Conservation (phyloP, 2,329 filamentous ascomycete species). For the Claviceps sp. region DNA sequence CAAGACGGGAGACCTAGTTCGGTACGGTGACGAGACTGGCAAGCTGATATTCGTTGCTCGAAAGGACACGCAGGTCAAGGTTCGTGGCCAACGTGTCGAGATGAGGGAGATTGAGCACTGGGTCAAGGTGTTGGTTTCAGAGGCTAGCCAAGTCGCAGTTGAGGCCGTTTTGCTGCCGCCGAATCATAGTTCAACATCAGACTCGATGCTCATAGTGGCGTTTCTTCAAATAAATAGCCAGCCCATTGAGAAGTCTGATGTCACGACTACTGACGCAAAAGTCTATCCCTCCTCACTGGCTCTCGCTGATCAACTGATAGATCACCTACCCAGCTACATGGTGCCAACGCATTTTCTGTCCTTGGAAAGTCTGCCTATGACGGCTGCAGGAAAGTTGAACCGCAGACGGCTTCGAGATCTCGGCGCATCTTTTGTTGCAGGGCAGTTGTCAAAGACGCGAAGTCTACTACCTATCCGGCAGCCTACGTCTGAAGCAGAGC, state of each 20-base stretch:
- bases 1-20: slow-evolving; percentile 12
- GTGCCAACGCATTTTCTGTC: slow-evolving; percentile 8
- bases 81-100: slow-evolving; percentile 15
- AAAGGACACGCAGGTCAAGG: slow-evolving; percentile 13
- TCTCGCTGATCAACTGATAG: neutral
- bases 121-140: neutral
- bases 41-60: slow-evolving; percentile 13
- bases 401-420: slow-evolving; percentile 5
- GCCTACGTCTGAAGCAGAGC: neutral
- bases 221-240: neutral
- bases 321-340: slow-evolving; percentile 8
- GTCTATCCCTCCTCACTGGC: neutral
- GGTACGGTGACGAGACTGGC: slow-evolving; percentile 8
- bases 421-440: neutral
- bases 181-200: no score
- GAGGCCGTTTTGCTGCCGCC: neutral
- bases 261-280: neutral
- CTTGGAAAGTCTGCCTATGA: slow-evolving; percentile 5
- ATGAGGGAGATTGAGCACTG: slow-evolving; percentile 9
- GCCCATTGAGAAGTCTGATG: neutral
- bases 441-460: neutral
- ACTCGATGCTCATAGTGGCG: neutral
- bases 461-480: neutral
- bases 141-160: neutral
- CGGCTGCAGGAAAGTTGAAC: slow-evolving; percentile 7